Conservation (phyloP, 2,329 filamentous ascomycete species). For the Cephalotrichum gorgonifer region DNA sequence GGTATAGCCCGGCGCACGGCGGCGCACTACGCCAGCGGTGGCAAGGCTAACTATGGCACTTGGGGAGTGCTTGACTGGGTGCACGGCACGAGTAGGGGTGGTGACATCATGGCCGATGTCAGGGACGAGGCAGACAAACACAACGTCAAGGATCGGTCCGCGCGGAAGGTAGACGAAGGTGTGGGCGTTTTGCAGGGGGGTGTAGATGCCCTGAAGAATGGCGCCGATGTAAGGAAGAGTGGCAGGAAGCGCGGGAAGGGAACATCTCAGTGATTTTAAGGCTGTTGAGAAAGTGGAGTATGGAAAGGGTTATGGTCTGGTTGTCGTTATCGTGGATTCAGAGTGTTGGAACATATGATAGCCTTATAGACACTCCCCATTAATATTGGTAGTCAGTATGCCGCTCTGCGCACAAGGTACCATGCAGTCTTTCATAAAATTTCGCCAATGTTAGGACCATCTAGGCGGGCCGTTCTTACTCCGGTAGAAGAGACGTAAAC, state of each 20-base stretch:
- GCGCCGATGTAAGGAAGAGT: neutral
- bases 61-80: constrained; percentile 55
- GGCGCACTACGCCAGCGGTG: constrained; percentile 30
- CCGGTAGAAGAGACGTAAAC: too few species aligned
- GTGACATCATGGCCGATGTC: constrained; percentile 41
- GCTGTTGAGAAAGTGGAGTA: neutral
- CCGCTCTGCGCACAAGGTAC: too few species aligned
- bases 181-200: constrained; percentile 17
- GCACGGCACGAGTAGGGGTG: constrained; percentile 43
- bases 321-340: too few species aligned
- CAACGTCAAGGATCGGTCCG: constrained; percentile 31
- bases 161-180: constrained; percentile 20
- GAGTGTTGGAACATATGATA: too few species aligned
- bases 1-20: constrained; percentile 34
- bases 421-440: too few species aligned
- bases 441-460: too few species aligned
- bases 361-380: too few species aligned
- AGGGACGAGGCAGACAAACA: constrained; percentile 47
- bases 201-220: neutral
- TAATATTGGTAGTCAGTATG: too few species aligned
- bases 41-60: constrained; percentile 49
- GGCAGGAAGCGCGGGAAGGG: neutral
- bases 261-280: neutral
- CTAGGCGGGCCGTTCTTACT: too few species aligned
- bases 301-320: too few species aligned